Evolutionary conservation across 139 green algal species (phyloP), one percentile per base, ranked within the genome.

Genomic region (Tetraselmis striata): DNA sequence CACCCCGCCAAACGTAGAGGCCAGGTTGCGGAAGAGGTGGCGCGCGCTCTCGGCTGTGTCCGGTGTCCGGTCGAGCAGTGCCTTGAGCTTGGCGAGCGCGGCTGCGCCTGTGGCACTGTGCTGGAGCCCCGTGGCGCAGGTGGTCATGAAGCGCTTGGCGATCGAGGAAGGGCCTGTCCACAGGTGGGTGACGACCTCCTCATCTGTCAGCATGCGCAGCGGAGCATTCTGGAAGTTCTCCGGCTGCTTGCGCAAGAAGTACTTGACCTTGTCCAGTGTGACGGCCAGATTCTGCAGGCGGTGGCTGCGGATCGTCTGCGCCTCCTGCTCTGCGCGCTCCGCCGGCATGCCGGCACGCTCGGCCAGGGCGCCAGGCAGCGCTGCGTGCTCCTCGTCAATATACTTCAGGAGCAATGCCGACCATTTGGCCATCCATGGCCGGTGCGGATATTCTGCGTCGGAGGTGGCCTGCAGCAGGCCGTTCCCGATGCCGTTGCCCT

Each of bases 261-360:
- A 80, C 79, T 84, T 84, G 75, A 83, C 78, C 82, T 88, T 88
- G 79, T 88, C 80, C 29, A 88, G 28, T 23, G 82, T 86, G 30
- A 86, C 78, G 26, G 79, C 76, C 0, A 88, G 30, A 58, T 84
- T 84, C 29, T 78, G 31, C 24, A 88, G 18, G 2, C 85, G 74
- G 30, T 80, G 80, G 0, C n/a, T 79, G 32, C 75, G 28, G 1
- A 86, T 78, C 82, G 78, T 45, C 18, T 59, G 1, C 28, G 85
- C 76, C 45, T 84, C 79, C 1, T 5, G 1, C 28, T 45, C 28
- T 23, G 85, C 85, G 22, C 27, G 30, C 27, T 58, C 77, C 25
- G 29, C 27, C 32, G 81, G 31, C 32, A 78, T 83, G 31, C 59
- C 74, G 59, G 1, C 28, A 31, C 59, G 59, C 5, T 5, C 45